A percentile compares a stretch with the other conserved stretches of the same genome.
phyloP scores from a whole-genome alignment of 495 filamentous ascomycete species.

The Penicillium waksmanii region DNA sequence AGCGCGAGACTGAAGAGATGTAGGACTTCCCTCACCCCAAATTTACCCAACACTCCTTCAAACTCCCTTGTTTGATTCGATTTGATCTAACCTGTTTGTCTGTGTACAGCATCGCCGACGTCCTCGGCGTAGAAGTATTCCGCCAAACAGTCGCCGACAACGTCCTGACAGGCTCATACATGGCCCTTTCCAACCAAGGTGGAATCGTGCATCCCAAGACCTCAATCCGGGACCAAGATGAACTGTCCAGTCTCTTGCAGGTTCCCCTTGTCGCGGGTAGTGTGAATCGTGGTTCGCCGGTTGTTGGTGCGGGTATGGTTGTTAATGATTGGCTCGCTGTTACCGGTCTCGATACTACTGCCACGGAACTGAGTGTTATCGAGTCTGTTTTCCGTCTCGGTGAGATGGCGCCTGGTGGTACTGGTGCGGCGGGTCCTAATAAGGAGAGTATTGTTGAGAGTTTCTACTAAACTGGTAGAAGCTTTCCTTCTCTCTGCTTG shows the following conservation, averaged over 20 bases:
- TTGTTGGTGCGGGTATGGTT: conserved; percentile 98
- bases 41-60: too few relatives aligned
- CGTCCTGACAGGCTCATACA: conserved; percentile 93
- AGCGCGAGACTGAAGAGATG: conserved; percentile 95
- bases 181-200: conserved; percentile 93
- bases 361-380: conserved; percentile 92
- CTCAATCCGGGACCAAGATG: conserved; percentile 94
- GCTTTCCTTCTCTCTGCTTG: conserved; percentile 6
- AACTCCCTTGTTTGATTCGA: too few relatives aligned
- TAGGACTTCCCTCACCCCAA: conserved; percentile 21
- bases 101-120: conserved; percentile 73
- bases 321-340: conserved; percentile 99
- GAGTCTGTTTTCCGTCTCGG: conserved; percentile 94
- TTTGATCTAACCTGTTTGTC: neutral
- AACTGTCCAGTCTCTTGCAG: conserved; percentile 90
- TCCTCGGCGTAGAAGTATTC: conserved; percentile 97
- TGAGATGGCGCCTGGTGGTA: conserved; percentile 59
- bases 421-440: conserved; percentile 72
- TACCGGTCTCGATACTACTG: conserved; percentile 94
- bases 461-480: conserved; percentile 80
- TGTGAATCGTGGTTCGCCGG: conserved; percentile 87
- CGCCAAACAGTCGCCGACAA: conserved; percentile 97
- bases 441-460: conserved; percentile 99
- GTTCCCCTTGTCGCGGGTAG: conserved; percentile 93
- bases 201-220: conserved; percentile 98